phyloP scores from a whole-genome alignment of 2,329 filamentous ascomycete genomes.

The Hansfordia pulvinata region DNA sequence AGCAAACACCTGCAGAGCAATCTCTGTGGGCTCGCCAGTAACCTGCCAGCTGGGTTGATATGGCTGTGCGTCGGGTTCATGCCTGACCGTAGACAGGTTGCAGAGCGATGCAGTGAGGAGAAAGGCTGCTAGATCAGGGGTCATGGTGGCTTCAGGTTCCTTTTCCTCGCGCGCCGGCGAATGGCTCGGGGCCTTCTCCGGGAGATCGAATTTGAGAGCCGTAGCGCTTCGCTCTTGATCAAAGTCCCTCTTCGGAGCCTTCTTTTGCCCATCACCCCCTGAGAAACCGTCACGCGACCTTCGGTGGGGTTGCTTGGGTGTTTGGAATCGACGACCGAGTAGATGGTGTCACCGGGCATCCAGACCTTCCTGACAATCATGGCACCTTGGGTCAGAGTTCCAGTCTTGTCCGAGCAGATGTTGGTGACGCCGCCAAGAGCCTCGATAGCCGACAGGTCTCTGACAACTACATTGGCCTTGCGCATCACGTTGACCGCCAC shows the following conservation, averaged over 20 bases:
- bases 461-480: conserved; percentile 49
- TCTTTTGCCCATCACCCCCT: conserved; percentile 18
- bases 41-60: conserved; percentile 48
- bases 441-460: conserved; percentile 54
- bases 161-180: conserved; percentile 20
- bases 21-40: conserved; percentile 60
- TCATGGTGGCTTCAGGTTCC: conserved; percentile 26
- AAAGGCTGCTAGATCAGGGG: conserved; percentile 34
- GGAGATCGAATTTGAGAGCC: conserved; percentile 49
- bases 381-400: conserved; percentile 53
- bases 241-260: conserved; percentile 35
- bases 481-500: conserved; percentile 52
- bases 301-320: conserved; percentile 47
- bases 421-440: conserved; percentile 59
- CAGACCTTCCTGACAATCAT: conserved; percentile 58
- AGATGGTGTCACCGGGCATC: conserved; percentile 42
- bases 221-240: conserved; percentile 46
- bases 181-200: conserved; percentile 40
- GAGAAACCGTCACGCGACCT: conserved; percentile 35
- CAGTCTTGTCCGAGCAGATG: conserved; percentile 63
- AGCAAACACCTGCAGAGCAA: conserved; percentile 63
- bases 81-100: conserved; percentile 48
- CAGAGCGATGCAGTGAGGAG: conserved; percentile 46
- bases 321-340: conserved; percentile 47
- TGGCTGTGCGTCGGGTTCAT: conserved; percentile 36